Evolutionary conservation across 169 alveolate species (phyloP).

Genomic region (Gregarina niphandrodes): DNA sequence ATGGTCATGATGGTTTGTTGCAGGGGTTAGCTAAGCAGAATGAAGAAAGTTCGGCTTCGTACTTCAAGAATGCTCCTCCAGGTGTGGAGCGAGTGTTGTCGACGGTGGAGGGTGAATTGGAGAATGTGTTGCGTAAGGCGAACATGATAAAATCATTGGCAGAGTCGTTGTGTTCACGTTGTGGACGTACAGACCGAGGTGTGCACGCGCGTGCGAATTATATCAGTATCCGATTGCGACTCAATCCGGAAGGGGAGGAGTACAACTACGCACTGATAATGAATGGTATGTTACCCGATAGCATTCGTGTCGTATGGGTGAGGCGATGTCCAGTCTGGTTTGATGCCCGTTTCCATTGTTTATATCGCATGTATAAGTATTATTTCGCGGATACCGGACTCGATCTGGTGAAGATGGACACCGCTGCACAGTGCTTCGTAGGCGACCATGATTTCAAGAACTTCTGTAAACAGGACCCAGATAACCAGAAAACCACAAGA

Average conservation of each 20-base stretch:
- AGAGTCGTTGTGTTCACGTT: conserved; percentile 42
- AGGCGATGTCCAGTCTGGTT: conserved; percentile 40
- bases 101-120: too few relatives aligned
- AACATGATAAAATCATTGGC: too few relatives aligned
- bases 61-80: too few relatives aligned
- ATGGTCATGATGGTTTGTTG: too few relatives aligned
- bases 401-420: conserved; percentile 30
- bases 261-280: conserved; percentile 31
- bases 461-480: conserved; percentile 56
- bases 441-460: conserved; percentile 61
- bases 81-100: too few relatives aligned
- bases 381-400: conserved; percentile 33
- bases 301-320: conserved; percentile 40
- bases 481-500: too few relatives aligned
- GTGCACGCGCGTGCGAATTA: conserved; percentile 61
- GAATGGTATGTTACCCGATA: conserved; percentile 48
- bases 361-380: conserved; percentile 54
- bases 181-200: conserved; percentile 71
- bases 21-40: too few relatives aligned
- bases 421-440: conserved; percentile 9
- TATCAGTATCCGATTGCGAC: conserved; percentile 35
- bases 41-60: too few relatives aligned
- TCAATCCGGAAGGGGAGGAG: conserved; percentile 6
- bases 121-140: too few relatives aligned
- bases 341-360: conserved; percentile 61